phyloP scores from a whole-genome alignment of 176 grass and related monocot species.

The Eleusine indica region DNA sequence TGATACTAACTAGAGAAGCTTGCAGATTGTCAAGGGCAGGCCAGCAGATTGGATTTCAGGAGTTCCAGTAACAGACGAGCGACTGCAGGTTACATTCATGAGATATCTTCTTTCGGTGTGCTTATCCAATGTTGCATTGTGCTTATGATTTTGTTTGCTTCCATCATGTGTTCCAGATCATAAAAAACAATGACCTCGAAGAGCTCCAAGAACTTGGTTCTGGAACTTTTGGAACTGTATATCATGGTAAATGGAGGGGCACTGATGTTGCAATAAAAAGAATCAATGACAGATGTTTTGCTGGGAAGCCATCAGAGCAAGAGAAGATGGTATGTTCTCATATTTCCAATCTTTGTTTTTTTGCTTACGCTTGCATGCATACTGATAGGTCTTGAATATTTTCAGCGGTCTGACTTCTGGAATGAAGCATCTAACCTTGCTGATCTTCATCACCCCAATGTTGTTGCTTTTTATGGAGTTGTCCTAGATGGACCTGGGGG shows the following conservation, averaged over 20 bases:
- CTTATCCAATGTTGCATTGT: conserved; percentile 2
- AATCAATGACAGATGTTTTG: conserved; percentile 90
- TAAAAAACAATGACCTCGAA: conserved; percentile 98
- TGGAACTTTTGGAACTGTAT: conserved; percentile 96
- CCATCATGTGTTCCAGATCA: conserved; percentile 63
- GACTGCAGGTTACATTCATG: conserved; percentile 67
- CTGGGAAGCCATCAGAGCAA: conserved; percentile 96
- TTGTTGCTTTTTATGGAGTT: conserved; percentile 96
- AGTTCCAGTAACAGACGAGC: conserved; percentile 67
- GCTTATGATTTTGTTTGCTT: conserved; percentile 26
- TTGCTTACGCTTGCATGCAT: neutral
- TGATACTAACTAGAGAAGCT: conserved; percentile 39
- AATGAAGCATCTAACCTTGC: conserved; percentile 96
- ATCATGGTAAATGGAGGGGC: conserved; percentile 99
- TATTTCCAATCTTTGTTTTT: conserved; percentile 3
- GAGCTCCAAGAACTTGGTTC: conserved; percentile 93
- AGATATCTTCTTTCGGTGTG: neutral
- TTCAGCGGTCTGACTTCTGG: conserved; percentile 94
- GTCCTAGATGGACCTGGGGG: conserved; percentile 92
- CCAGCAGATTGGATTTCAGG: conserved; percentile 55
- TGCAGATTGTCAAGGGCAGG: conserved; percentile 61
- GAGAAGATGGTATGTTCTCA: conserved; percentile 73
- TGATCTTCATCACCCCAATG: conserved; percentile 91
- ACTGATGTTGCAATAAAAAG: conserved; percentile 98
- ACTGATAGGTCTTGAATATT: conserved; percentile 27